phyloP scores from a whole-genome alignment of 768 basidiomycete genomes.

The Auricularia cornea region DNA sequence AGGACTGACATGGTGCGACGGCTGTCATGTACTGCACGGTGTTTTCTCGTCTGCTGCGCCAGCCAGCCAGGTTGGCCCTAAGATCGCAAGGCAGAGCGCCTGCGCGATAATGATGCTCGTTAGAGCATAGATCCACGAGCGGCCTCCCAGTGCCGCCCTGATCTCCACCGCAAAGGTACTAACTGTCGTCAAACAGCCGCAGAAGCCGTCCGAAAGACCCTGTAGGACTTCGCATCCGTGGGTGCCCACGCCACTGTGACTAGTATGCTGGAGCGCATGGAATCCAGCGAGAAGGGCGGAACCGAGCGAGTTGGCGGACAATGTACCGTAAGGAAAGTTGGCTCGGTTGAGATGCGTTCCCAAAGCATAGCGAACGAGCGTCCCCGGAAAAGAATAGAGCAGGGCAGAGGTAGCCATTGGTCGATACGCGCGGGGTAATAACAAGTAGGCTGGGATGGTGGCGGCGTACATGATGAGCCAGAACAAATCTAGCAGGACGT shows the following conservation, averaged over 20 bases:
- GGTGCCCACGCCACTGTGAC: neutral
- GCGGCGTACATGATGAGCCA: conserved; percentile 65
- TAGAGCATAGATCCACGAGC: conserved; percentile 58
- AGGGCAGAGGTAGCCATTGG: conserved; percentile 79
- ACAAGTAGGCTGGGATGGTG: conserved; percentile 70
- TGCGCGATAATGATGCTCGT: conserved; percentile 67
- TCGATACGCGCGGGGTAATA: conserved; percentile 58
- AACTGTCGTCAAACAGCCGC: conserved; percentile 90
- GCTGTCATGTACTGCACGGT: too few relatives aligned
- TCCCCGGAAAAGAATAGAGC: conserved; percentile 83
- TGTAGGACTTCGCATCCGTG: conserved; percentile 65
- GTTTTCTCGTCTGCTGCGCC: conserved; percentile 32
- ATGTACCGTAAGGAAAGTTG: conserved; percentile 69
- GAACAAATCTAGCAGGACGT: conserved; percentile 43
- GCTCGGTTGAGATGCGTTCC: conserved; percentile 63
- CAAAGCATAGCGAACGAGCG: conserved; percentile 74
- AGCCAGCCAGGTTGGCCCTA: conserved; percentile 58
- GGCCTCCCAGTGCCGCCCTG: conserved; percentile 43
- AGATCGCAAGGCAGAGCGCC: conserved; percentile 56
- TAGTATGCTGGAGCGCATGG: conserved; percentile 57
- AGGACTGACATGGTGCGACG: too few relatives aligned
- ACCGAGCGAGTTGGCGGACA: conserved; percentile 64
- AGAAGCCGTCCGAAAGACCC: conserved; percentile 85
- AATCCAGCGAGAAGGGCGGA: conserved; percentile 76
- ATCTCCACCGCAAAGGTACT: conserved; percentile 88